Evolutionary conservation across 73 alveolate genomes (phyloP).

Genomic region (Tetrahymena borealis): DNA sequence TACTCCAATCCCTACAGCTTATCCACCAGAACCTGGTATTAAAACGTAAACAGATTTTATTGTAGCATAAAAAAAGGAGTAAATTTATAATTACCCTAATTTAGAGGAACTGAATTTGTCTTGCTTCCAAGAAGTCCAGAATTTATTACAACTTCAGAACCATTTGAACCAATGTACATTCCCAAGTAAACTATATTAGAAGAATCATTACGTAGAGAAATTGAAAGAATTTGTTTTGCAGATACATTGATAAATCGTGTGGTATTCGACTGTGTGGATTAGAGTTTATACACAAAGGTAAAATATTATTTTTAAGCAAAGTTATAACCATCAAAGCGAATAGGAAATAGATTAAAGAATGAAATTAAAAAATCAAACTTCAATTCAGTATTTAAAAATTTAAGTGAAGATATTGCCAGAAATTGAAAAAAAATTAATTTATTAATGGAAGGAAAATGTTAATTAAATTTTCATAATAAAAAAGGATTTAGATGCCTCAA

Average conservation of each 20-base stretch:
- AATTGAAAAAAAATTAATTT: too few species aligned
- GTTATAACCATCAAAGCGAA: neutral
- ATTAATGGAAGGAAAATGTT: neutral
- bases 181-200: slow-evolving; percentile 38
- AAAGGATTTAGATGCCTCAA: slow-evolving; percentile 27
- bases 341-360: neutral
- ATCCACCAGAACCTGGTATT: neutral
- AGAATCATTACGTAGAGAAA: slow-evolving; percentile 31
- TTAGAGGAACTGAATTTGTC: slow-evolving; percentile 38
- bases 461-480: neutral
- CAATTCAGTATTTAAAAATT: too few species aligned
- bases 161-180: slow-evolving; percentile 45
- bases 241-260: slow-evolving; percentile 37
- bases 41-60: neutral
- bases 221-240: slow-evolving; percentile 46
- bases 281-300: slow-evolving; percentile 21
- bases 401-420: too few species aligned
- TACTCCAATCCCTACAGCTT: neutral
- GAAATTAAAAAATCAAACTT: too few species aligned
- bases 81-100: neutral
- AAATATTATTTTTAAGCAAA: neutral
- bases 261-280: slow-evolving; percentile 35
- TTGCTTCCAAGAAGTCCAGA: slow-evolving; percentile 36
- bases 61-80: neutral
- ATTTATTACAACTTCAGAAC: slow-evolving; percentile 25